phyloP scores from a whole-genome alignment of 805 yeast species.

The Starmerella sp. region DNA sequence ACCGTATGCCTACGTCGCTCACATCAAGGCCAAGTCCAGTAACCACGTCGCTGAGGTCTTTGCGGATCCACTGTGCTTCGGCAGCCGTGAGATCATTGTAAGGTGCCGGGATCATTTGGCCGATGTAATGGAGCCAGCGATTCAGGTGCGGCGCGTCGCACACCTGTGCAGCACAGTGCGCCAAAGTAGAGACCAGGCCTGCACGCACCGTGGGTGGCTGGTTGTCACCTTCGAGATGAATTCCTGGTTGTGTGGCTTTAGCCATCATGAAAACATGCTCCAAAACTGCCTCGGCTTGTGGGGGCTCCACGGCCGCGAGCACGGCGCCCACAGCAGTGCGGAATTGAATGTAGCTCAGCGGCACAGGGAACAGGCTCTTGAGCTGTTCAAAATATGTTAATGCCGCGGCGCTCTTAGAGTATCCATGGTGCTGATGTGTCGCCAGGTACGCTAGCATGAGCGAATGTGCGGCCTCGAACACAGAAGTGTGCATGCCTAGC shows the following conservation, averaged over 20 bases:
- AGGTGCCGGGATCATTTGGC: conserved; percentile 28
- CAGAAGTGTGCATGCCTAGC: conserved; percentile 20
- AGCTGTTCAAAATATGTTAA: conserved; percentile 38
- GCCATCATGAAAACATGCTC: conserved; percentile 33
- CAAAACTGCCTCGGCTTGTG: conserved; percentile 31
- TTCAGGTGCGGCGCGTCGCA: conserved; percentile 34
- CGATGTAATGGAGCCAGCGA: conserved; percentile 38
- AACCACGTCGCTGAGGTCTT: conserved; percentile 17
- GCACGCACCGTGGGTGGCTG: conserved; percentile 34
- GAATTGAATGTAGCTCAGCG: conserved; percentile 44
- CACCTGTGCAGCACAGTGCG: conserved; percentile 44
- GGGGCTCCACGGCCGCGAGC: conserved; percentile 36
- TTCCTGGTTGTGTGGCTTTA: conserved; percentile 11
- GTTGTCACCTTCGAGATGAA: conserved; percentile 21
- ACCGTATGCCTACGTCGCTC: conserved; percentile 27
- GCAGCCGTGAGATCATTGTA: conserved; percentile 7
- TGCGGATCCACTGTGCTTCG: conserved; percentile 19
- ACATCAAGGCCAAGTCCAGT: conserved; percentile 19
- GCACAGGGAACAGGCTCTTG: conserved; percentile 44
- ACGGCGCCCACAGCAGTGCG: conserved; percentile 47
- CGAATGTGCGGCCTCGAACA: conserved; percentile 54
- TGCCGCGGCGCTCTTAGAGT: conserved; percentile 24
- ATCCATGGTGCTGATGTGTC: conserved; percentile 19
- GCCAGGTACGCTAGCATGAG: conserved; percentile 36
- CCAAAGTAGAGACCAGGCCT: conserved; percentile 37